Evolutionary conservation across 1,139 yeast genomes (phyloP).

Genomic region (Pichia inconspicua): DNA sequence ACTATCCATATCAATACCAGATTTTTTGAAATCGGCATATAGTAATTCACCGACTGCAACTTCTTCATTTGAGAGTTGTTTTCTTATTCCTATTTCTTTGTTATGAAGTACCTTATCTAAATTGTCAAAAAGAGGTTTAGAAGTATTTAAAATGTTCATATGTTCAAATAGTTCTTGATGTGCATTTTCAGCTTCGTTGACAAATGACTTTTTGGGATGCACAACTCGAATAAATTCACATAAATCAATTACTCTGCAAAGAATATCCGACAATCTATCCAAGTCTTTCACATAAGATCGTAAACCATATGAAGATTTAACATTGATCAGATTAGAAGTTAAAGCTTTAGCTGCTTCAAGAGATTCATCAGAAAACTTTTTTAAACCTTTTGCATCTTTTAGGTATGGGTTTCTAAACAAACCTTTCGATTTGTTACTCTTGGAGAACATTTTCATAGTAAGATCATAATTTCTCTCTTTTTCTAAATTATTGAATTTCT

Average conservation of each 20-base stretch:
- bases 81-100: constrained; percentile 33
- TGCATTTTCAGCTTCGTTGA: constrained; percentile 76
- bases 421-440: constrained; percentile 40
- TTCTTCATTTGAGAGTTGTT: constrained; percentile 58
- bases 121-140: constrained; percentile 59
- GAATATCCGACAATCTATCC: constrained; percentile 78
- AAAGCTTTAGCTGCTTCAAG: constrained; percentile 54
- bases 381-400: constrained; percentile 61
- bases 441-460: not conserved
- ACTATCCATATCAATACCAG: constrained; percentile 78
- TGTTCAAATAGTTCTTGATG: constrained; percentile 88
- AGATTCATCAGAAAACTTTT: constrained; percentile 58
- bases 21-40: constrained; percentile 77
- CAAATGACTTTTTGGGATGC: constrained; percentile 69
- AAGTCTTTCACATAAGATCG: constrained; percentile 52
- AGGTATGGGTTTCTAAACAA: constrained; percentile 67
- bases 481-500: constrained; percentile 17
- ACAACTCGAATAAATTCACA: constrained; percentile 88
- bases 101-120: constrained; percentile 44
- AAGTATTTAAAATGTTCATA: constrained; percentile 88
- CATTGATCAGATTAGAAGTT: constrained; percentile 47
- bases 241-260: constrained; percentile 89
- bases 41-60: constrained; percentile 72
- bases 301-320: constrained; percentile 40
- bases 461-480: not conserved